A percentile compares a stretch with the other conserved stretches of the same genome.
Evolutionary conservation across 1,139 yeast species (phyloP).

Genomic region (Pichia norvegensis): DNA sequence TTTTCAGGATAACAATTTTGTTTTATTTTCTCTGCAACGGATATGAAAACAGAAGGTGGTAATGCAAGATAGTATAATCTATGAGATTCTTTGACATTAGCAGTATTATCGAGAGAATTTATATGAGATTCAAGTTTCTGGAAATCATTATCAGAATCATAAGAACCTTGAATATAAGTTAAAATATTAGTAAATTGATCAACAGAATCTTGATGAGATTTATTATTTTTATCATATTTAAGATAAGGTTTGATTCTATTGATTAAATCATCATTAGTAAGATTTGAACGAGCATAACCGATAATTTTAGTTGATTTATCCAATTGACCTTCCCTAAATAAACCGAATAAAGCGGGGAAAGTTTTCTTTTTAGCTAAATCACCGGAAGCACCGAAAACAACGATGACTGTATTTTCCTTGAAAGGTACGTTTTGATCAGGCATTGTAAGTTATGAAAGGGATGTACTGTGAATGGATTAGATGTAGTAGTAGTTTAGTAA

Average conservation of each 20-base stretch:
- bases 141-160: conserved; percentile 75
- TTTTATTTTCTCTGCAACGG: conserved; percentile 70
- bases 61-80: conserved; percentile 87
- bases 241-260: conserved; percentile 58
- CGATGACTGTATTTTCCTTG: conserved; percentile 61
- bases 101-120: conserved; percentile 48
- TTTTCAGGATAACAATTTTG: conserved; percentile 53
- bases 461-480: background rate
- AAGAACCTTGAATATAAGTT: conserved; percentile 67
- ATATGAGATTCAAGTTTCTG: conserved; percentile 46
- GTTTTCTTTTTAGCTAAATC: conserved; percentile 97
- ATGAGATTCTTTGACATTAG: conserved; percentile 44
- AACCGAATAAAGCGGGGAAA: conserved; percentile 71
- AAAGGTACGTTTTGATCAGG: conserved; percentile 26
- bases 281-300: conserved; percentile 85
- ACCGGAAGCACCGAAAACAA: conserved; percentile 95
- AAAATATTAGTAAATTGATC: conserved; percentile 59
- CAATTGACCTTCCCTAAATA: conserved; percentile 70
- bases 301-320: conserved; percentile 65
- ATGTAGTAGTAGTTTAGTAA: background rate
- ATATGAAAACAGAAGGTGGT: conserved; percentile 86
- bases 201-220: conserved; percentile 32
- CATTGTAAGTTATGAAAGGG: background rate
- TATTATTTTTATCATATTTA: conserved; percentile 41
- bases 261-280: conserved; percentile 59